Evolutionary conservation across 2,329 filamentous ascomycete genomes (phyloP).

Genomic region (Colletotrichum australisinense): DNA sequence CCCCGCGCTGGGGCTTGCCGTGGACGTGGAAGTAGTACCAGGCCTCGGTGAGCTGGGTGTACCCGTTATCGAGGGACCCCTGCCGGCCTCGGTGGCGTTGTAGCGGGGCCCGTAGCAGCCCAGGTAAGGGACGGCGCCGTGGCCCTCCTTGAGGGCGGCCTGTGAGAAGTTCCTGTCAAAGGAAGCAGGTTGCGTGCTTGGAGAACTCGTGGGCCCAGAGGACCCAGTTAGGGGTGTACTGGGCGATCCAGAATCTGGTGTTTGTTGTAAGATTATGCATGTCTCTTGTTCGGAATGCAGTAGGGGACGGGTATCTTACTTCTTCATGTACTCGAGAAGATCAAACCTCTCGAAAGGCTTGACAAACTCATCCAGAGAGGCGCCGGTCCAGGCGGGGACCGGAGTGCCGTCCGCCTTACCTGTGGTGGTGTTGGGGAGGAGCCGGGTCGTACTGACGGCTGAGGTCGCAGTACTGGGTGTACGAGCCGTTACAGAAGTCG

Average conservation of each 20-base stretch:
- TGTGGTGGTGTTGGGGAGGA: slow-evolving; percentile 73
- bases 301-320: slow-evolving; percentile 41
- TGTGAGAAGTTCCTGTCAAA: too few species aligned
- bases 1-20: slow-evolving; percentile 65
- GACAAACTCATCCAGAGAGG: slow-evolving; percentile 69
- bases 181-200: slow-evolving; percentile 77
- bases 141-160: slow-evolving; percentile 58
- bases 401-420: slow-evolving; percentile 61
- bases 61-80: slow-evolving; percentile 65
- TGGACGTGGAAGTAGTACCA: slow-evolving; percentile 75
- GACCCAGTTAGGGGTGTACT: slow-evolving; percentile 63
- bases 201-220: slow-evolving; percentile 77
- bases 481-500: slow-evolving; percentile 63
- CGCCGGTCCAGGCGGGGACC: slow-evolving; percentile 69
- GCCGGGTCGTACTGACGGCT: slow-evolving; percentile 72
- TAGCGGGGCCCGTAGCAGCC: slow-evolving; percentile 71
- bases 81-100: slow-evolving; percentile 69
- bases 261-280: too few species aligned
- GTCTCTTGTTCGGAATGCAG: too few species aligned
- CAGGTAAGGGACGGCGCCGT: slow-evolving; percentile 68
- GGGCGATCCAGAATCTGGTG: slow-evolving; percentile 64
- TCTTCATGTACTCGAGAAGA: slow-evolving; percentile 74
- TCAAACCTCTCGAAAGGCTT: slow-evolving; percentile 67
- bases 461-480: slow-evolving; percentile 76
- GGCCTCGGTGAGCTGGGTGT: slow-evolving; percentile 69